phyloP scores from a whole-genome alignment of 352 stramenopile genomes.

The Peronospora belbahrii region DNA sequence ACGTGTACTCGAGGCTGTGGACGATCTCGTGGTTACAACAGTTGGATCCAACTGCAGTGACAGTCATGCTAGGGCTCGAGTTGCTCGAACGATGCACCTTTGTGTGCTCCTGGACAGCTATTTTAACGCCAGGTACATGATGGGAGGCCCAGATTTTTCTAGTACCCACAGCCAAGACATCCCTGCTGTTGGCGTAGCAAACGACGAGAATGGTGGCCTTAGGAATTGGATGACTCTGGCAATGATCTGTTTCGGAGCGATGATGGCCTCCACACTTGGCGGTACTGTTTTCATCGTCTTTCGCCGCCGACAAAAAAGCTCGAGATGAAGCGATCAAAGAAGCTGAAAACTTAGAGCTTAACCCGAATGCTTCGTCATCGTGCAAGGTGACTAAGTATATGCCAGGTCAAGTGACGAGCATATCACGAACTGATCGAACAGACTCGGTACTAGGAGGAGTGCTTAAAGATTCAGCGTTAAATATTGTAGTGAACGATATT shows the following conservation, averaged over 20 bases:
- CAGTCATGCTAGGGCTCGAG: constrained; percentile 5
- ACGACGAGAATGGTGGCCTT: constrained; percentile 7
- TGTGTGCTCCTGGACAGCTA: constrained; percentile 27
- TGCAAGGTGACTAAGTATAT: constrained; percentile 29
- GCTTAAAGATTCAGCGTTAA: constrained; percentile 12
- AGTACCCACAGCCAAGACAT: constrained; percentile 4
- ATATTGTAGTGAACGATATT: constrained; percentile 48
- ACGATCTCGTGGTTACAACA: constrained; percentile 27
- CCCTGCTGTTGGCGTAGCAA: neutral
- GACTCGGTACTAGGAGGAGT: constrained; percentile 15
- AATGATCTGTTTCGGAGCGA: constrained; percentile 27
- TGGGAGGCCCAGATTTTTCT: constrained; percentile 5
- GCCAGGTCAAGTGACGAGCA: constrained; percentile 11
- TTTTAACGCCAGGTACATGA: constrained; percentile 25
- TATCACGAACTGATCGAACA: constrained; percentile 20
- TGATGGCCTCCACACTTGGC: constrained; percentile 22
- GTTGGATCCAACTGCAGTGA: constrained; percentile 20
- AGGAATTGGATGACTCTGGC: constrained; percentile 40
- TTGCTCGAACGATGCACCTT: constrained; percentile 22
- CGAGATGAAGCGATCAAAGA: constrained; percentile 23
- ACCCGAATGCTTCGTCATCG: constrained; percentile 13
- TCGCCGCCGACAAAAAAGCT: constrained; percentile 15
- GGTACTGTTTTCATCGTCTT: constrained; percentile 27
- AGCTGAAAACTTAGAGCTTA: constrained; percentile 19
- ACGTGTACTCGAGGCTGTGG: constrained; percentile 16